Conservation (phyloP, 805 yeast species). For the Suhomyces pyralidae region DNA sequence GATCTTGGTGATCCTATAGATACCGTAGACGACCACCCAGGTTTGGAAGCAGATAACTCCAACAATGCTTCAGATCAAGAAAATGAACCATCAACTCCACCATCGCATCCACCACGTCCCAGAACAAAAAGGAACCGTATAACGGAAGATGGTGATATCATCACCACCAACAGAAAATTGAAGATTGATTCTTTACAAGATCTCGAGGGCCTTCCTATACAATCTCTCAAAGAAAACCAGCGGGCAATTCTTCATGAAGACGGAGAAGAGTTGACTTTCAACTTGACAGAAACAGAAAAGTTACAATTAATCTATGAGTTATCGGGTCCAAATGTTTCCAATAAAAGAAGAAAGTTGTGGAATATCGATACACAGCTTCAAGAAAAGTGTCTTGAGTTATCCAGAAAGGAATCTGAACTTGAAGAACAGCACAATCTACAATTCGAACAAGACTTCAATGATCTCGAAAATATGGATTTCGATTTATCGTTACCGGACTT, state of each 20-base stretch:
- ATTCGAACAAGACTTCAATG: slow-evolving; percentile 12
- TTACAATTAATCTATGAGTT: slow-evolving; percentile 33
- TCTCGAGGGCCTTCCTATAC: slow-evolving; percentile 41
- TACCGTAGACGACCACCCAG: slow-evolving; percentile 19
- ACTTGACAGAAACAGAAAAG: slow-evolving; percentile 31
- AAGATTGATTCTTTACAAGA: slow-evolving; percentile 45
- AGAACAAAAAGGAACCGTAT: slow-evolving; percentile 30
- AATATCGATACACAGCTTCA: slow-evolving; percentile 30
- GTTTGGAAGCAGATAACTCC: slow-evolving; percentile 6
- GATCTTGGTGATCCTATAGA: slow-evolving; percentile 45
- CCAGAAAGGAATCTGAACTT: slow-evolving; percentile 18
- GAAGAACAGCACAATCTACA: slow-evolving; percentile 19
- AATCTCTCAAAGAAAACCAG: slow-evolving; percentile 32
- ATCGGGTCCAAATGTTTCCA: slow-evolving; percentile 22
- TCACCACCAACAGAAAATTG: slow-evolving; percentile 46
- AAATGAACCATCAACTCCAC: slow-evolving; percentile 26
- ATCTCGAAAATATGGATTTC: slow-evolving; percentile 21
- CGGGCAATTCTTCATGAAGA: slow-evolving; percentile 18
- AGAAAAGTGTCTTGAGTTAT: slow-evolving; percentile 26
- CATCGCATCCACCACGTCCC: slow-evolving; percentile 22
- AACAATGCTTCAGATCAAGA: slow-evolving; percentile 7
- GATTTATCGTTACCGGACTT: slow-evolving; percentile 25
- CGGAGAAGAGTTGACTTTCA: slow-evolving; percentile 22
- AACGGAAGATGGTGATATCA: slow-evolving; percentile 41
- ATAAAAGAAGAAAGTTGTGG: slow-evolving; percentile 30